These are phyloP conservation scores for Adansonia madagascariensis DNA, from an alignment of 441 rosid species.

Conservation along the genomic window DNA sequence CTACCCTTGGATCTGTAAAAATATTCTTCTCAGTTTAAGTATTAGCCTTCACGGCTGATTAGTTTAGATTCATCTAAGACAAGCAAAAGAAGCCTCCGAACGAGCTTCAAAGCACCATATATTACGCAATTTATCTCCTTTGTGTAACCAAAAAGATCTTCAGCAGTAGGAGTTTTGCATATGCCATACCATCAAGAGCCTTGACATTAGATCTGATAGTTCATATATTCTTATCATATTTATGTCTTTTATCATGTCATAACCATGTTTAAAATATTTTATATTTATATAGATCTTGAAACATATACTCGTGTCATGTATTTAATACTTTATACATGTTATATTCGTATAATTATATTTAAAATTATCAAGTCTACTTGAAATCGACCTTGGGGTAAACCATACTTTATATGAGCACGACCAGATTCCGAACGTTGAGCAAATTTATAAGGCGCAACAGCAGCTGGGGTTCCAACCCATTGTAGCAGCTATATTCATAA, in stretches of 20 bases:
- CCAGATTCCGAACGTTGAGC: constrained; percentile 47
- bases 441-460: constrained; percentile 49
- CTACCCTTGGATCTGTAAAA: not conserved
- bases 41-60: not conserved
- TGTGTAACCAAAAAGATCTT: constrained; percentile 36
- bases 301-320: no score
- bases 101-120: not conserved
- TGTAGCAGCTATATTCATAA: constrained; percentile 57
- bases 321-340: no score
- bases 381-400: constrained; percentile 50
- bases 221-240: no score
- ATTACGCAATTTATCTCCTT: not conserved
- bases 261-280: no score
- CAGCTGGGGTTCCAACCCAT: constrained; percentile 41
- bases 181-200: constrained; percentile 49
- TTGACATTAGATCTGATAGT: no score
- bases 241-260: no score
- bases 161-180: constrained; percentile 56
- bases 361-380: constrained; percentile 19
- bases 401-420: constrained; percentile 57
- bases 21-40: not conserved
- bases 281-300: no score
- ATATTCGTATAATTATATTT: no score
- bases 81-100: not conserved
- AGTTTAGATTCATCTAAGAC: not conserved